phyloP scores from a whole-genome alignment of 345 rosid species.

The Syzygium oleosum region DNA sequence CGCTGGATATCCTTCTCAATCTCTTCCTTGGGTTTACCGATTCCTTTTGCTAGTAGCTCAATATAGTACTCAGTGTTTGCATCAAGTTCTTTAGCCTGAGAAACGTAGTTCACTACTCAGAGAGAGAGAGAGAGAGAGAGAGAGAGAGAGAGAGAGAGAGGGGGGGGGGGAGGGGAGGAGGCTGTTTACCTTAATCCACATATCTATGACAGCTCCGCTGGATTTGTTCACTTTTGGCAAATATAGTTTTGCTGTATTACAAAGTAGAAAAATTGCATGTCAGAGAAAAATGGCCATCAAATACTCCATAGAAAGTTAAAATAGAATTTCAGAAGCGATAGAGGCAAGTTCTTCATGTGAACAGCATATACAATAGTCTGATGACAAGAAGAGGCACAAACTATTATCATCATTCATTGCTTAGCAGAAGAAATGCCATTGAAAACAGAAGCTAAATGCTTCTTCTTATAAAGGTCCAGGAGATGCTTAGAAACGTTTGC shows the following conservation, averaged over 20 bases:
- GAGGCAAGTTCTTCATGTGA: not conserved
- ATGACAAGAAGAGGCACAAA: not conserved
- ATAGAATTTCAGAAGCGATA: not conserved
- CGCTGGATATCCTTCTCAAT: constrained; percentile 58
- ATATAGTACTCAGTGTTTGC: constrained; percentile 55
- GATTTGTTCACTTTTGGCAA: constrained; percentile 70
- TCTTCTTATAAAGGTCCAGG: not conserved
- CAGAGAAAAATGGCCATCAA: not conserved
- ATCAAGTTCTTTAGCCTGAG: constrained; percentile 77
- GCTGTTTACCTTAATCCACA: constrained; percentile 70
- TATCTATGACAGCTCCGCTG: constrained; percentile 72
- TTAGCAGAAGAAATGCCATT: not conserved
- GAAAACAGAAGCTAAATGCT: not conserved
- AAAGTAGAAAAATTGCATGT: not conserved
- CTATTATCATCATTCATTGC: not conserved
- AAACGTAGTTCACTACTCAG: not conserved
- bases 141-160: not conserved
- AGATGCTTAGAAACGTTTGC: not conserved
- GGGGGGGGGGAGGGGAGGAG: not conserved
- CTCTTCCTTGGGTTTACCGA: constrained; percentile 76
- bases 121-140: not conserved
- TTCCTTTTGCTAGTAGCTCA: constrained; percentile 69
- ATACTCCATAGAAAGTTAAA: not conserved
- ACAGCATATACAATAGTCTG: not conserved
- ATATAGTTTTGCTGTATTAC: constrained; percentile 60